phyloP scores from a whole-genome alignment of 164 flowering plant genomes.

The Aristolochia contorta region DNA sequence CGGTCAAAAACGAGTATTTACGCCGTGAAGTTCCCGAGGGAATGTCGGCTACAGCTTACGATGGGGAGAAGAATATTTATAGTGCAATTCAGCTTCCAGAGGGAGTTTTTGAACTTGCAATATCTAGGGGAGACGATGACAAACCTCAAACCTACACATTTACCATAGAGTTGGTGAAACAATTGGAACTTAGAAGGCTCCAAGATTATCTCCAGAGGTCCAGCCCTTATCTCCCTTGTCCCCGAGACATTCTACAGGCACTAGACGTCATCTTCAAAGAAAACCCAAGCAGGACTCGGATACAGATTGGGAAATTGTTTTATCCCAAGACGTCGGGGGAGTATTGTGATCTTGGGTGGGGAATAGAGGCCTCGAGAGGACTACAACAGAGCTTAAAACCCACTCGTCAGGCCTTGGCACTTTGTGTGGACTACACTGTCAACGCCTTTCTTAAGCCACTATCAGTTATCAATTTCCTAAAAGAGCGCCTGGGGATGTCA shows the following conservation, averaged over 20 bases:
- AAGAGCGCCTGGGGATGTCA: constrained; percentile 21
- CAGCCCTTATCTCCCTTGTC: constrained; percentile 7
- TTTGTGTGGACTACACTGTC: constrained; percentile 56
- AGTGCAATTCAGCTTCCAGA: constrained; percentile 42
- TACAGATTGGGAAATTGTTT: constrained; percentile 37
- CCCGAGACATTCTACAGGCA: constrained; percentile 58
- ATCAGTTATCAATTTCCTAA: constrained; percentile 46
- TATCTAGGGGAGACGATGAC: constrained; percentile 32
- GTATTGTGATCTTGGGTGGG: constrained; percentile 32
- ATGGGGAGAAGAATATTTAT: constrained; percentile 58
- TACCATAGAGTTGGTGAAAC: constrained; percentile 36
- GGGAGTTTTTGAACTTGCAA: constrained; percentile 31
- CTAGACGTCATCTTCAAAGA: constrained; percentile 76
- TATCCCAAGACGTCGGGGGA: constrained; percentile 10
- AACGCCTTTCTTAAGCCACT: constrained; percentile 39
- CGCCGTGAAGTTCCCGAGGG: constrained; percentile 17
- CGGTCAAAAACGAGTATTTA: constrained; percentile 21
- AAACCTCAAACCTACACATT: constrained; percentile 15
- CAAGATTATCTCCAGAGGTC: constrained; percentile 32
- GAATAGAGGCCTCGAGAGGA: constrained; percentile 47
- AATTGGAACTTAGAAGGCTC: constrained; percentile 30
- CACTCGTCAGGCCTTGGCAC: constrained; percentile 43
- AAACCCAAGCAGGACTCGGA: constrained; percentile 31
- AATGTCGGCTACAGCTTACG: constrained; percentile 40
- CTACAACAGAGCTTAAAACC: constrained; percentile 49